Evolutionary conservation across 176 grass and related monocot species (phyloP).

Genomic region (Melocanna baccifera): DNA sequence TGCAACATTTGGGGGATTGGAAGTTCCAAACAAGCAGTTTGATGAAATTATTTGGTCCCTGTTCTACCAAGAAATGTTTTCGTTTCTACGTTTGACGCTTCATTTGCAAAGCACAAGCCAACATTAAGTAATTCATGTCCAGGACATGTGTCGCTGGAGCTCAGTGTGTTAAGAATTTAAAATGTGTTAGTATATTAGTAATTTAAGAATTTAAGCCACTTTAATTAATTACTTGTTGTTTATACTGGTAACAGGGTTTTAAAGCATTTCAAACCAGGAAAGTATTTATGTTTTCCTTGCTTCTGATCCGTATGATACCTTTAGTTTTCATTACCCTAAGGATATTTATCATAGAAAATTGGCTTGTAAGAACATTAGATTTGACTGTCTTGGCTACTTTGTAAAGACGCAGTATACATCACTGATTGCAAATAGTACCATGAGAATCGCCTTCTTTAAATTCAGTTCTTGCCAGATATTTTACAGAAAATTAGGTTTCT

Average conservation of each 20-base stretch:
- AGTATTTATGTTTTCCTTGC: neutral
- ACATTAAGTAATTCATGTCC: neutral
- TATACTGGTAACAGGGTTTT: neutral
- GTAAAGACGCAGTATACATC: neutral
- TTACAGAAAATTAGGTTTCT: neutral
- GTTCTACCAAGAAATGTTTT: neutral
- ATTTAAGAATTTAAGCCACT: neutral
- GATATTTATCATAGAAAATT: neutral
- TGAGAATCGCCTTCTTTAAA: neutral
- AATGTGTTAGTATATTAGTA: neutral
- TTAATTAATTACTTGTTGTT: neutral
- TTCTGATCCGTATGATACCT: neutral
- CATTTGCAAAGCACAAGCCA: neutral
- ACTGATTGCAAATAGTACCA: slow-evolving; percentile 1
- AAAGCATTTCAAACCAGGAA: neutral
- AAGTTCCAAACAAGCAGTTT: neutral
- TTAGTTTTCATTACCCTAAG: neutral
- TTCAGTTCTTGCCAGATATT: neutral
- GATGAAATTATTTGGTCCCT: neutral
- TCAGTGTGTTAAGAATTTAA: neutral
- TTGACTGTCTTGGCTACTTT: neutral
- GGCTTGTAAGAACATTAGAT: neutral
- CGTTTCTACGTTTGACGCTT: neutral
- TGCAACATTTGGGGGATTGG: neutral
- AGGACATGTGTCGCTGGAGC: neutral